These are phyloP conservation scores for Dictyostelium capitatum DNA, from an alignment of 78 protist species.

Conservation along the genomic window DNA sequence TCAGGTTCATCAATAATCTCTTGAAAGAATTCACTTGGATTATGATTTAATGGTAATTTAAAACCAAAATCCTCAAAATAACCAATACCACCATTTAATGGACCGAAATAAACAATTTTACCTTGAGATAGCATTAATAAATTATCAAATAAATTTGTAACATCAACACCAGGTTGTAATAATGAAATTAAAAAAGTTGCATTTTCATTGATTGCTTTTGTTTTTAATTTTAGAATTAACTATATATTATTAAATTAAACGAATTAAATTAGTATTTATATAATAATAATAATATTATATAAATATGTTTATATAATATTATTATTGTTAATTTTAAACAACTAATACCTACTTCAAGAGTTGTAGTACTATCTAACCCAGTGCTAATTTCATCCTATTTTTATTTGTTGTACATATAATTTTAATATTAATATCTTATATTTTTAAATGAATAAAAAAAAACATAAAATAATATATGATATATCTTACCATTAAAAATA, in stretches of 20 bases:
- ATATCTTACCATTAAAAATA: conserved; percentile 62
- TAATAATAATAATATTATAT: no score
- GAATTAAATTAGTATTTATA: no score
- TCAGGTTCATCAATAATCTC: conserved; percentile 74
- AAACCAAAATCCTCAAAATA: conserved; percentile 49
- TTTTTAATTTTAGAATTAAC: no score
- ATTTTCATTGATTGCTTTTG: not conserved
- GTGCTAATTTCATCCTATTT: not conserved
- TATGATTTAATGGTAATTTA: conserved; percentile 41
- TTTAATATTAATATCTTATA: no score
- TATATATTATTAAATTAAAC: no score
- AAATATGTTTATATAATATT: no score
- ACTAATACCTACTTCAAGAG: conserved; percentile 33
- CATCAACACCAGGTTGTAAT: conserved; percentile 69
- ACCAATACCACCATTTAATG: conserved; percentile 13
- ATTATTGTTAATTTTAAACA: not conserved
- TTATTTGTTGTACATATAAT: no score
- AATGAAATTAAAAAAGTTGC: conserved; percentile 47
- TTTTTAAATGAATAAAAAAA: no score
- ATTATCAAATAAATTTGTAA: conserved; percentile 71
- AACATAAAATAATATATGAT: conserved; percentile 45
- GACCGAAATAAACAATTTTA: conserved; percentile 55
- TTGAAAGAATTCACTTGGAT: conserved; percentile 78
- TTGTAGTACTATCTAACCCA: not conserved
- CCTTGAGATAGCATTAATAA: conserved; percentile 67